Conservation (phyloP, 2,329 filamentous ascomycete genomes). For the Aspergillus novoparasiticus region DNA sequence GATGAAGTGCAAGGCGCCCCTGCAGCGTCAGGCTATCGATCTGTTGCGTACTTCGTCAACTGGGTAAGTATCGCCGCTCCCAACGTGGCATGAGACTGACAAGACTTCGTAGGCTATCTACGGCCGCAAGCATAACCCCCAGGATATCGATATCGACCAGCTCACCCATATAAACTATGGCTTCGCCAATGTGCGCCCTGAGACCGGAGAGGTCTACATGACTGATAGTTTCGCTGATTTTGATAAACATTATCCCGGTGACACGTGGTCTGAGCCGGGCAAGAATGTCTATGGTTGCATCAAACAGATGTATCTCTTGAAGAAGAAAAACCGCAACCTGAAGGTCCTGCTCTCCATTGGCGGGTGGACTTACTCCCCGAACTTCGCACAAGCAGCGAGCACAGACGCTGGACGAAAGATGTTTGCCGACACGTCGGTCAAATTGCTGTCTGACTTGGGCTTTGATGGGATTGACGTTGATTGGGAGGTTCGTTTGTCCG, state of each 20-base stretch:
- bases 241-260: constrained; percentile 69
- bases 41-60: constrained; percentile 1
- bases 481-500: constrained; percentile 34
- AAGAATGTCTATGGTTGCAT: constrained; percentile 75
- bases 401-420: constrained; percentile 59
- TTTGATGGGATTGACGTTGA: constrained; percentile 57
- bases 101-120: constrained; percentile 70
- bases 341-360: constrained; percentile 83
- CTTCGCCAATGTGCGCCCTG: constrained; percentile 81
- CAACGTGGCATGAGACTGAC: no score
- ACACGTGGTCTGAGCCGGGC: constrained; percentile 68
- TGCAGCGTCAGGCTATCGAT: neutral
- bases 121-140: constrained; percentile 78
- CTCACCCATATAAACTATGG: constrained; percentile 89
- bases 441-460: constrained; percentile 74
- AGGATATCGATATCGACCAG: constrained; percentile 77
- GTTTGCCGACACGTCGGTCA: constrained; percentile 71
- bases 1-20: neutral
- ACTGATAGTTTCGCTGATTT: constrained; percentile 70
- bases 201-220: constrained; percentile 78
- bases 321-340: constrained; percentile 73
- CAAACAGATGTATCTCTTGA: constrained; percentile 75
- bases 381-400: constrained; percentile 69
- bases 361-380: constrained; percentile 77
- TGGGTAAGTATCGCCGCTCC: neutral